These are phyloP conservation scores for Buddleja alternifolia DNA, from an alignment of 257 asterid genomes.

Conservation along the genomic window DNA sequence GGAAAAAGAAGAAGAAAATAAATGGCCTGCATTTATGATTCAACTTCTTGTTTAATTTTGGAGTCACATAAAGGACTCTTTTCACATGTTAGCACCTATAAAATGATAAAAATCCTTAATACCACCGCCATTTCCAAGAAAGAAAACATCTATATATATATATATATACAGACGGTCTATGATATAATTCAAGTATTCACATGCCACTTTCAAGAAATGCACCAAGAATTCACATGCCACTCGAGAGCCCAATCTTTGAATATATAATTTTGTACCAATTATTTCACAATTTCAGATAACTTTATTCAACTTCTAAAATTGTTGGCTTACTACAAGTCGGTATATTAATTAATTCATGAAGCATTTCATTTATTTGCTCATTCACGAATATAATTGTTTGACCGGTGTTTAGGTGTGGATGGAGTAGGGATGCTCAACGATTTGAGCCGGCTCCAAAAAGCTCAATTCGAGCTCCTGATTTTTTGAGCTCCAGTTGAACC, in stretches of 20 bases:
- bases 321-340: too few species aligned
- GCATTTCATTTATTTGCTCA: too few species aligned
- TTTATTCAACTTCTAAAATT: not conserved
- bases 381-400: too few species aligned
- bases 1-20: not conserved
- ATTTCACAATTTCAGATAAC: not conserved
- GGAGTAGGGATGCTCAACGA: too few species aligned
- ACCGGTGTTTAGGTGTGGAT: too few species aligned
- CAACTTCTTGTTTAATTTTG: not conserved
- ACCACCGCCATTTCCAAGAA: conserved; percentile 17
- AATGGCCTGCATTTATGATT: conserved; percentile 10
- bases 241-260: conserved; percentile 1
- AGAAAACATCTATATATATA: not conserved
- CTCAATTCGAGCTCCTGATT: too few species aligned
- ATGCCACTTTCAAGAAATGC: conserved; percentile 10
- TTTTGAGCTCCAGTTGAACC: too few species aligned
- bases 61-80: conserved; percentile 8
- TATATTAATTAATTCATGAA: too few species aligned
- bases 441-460: too few species aligned
- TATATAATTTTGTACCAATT: not conserved
- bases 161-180: not conserved
- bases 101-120: conserved; percentile 7
- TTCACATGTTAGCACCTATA: conserved; percentile 26
- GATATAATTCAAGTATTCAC: conserved; percentile 28
- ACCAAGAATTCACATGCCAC: conserved; percentile 37